A percentile compares a stretch with the other conserved stretches of the same genome.
phyloP scores from a whole-genome alignment of 768 basidiomycete species.

The Lactarius quietus region DNA sequence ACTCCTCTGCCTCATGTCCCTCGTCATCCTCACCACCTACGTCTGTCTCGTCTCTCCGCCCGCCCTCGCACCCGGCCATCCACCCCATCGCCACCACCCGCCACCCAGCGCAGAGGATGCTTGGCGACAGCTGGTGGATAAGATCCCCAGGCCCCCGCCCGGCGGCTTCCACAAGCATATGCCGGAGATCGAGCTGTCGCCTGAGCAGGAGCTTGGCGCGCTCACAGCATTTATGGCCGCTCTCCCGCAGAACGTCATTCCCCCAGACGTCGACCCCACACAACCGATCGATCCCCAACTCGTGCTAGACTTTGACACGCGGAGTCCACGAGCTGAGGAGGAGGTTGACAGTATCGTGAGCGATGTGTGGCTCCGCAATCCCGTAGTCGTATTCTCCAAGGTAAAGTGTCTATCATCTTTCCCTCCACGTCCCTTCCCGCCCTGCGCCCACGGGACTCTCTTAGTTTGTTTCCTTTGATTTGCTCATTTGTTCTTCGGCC shows the following conservation, averaged over 20 bases:
- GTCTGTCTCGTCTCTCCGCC: slow-evolving; percentile 24
- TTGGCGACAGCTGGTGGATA: slow-evolving; percentile 19
- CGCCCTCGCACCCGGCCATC: not conserved
- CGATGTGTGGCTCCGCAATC: slow-evolving; percentile 70
- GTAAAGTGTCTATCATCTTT: slow-evolving; percentile 34
- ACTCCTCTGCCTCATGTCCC: slow-evolving; percentile 23
- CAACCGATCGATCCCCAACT: slow-evolving; percentile 73
- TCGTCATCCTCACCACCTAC: slow-evolving; percentile 17
- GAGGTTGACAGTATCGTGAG: slow-evolving; percentile 58
- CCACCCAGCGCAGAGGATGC: slow-evolving; percentile 5
- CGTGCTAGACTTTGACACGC: slow-evolving; percentile 79
- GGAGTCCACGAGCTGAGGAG: slow-evolving; percentile 53
- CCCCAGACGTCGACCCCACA: slow-evolving; percentile 57
- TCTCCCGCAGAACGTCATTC: slow-evolving; percentile 72
- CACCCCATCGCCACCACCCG: not conserved
- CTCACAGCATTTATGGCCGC: slow-evolving; percentile 70
- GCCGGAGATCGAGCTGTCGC: slow-evolving; percentile 46
- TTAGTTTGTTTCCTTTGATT: not conserved
- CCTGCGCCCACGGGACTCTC: not conserved
- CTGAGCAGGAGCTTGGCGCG: slow-evolving; percentile 67
- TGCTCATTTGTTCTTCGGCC: not conserved
- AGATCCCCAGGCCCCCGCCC: slow-evolving; percentile 17
- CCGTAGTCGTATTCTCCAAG: slow-evolving; percentile 74
- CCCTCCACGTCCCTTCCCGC: slow-evolving; percentile 8
- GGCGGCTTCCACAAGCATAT: slow-evolving; percentile 27